These are phyloP conservation scores for Paramecium octaurelia DNA, from an alignment of 73 alveolate genomes.

Conservation along the genomic window DNA sequence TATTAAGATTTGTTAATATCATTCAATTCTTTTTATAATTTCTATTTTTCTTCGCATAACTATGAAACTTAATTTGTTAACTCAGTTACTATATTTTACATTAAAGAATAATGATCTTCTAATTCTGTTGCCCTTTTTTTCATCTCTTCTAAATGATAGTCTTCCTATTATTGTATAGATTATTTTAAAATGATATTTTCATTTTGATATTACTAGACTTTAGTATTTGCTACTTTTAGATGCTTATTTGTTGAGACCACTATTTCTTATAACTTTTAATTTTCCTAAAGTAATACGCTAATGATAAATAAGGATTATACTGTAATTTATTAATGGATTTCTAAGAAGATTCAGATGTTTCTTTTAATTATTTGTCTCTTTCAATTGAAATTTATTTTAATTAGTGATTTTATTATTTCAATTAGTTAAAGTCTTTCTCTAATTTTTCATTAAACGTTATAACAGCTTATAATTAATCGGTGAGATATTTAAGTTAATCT, in stretches of 20 bases:
- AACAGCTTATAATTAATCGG: neutral
- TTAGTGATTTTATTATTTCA: neutral
- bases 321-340: neutral
- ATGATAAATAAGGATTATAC: neutral
- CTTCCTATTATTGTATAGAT: neutral
- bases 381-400: neutral
- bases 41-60: neutral
- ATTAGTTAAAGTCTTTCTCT: neutral
- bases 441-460: constrained; percentile 9
- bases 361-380: neutral
- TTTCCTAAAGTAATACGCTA: neutral
- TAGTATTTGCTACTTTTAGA: neutral
- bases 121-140: neutral
- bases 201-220: neutral
- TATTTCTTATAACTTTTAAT: neutral
- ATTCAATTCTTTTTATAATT: neutral
- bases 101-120: neutral
- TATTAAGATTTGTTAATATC: neutral
- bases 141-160: neutral
- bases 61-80: neutral
- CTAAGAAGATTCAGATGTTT: neutral
- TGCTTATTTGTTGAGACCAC: neutral
- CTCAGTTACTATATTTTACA: neutral
- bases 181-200: neutral
- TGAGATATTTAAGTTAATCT: neutral